Conservation (phyloP, 352 stramenopile genomes). For the Phytophthora vignae region DNA sequence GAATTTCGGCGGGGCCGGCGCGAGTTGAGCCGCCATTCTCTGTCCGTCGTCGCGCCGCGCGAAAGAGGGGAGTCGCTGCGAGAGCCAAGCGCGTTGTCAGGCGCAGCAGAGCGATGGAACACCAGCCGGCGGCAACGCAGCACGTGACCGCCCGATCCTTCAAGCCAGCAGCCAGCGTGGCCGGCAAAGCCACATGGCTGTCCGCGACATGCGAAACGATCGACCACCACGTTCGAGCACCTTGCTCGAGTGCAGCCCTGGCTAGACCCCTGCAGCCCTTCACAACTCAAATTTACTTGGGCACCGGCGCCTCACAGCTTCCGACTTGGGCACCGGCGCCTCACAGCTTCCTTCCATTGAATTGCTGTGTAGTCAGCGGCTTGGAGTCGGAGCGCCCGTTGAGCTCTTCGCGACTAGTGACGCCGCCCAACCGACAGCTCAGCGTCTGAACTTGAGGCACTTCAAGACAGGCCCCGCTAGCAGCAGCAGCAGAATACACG, state of each 20-base stretch:
- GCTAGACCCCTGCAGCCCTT: constrained; percentile 1
- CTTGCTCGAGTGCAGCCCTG: too few relatives aligned
- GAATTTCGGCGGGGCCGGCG: background rate
- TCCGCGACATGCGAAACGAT: constrained; percentile 30
- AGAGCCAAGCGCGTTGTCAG: constrained; percentile 4
- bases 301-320: too few relatives aligned
- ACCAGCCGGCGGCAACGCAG: constrained; percentile 23
- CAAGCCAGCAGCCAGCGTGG: constrained; percentile 4
- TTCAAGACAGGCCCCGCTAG: background rate
- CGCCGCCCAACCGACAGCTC: constrained; percentile 10
- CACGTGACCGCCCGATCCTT: constrained; percentile 26
- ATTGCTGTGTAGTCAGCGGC: constrained; percentile 29
- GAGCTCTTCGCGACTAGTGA: constrained; percentile 15
- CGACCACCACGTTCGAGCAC: constrained; percentile 3
- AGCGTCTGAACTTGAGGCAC: background rate
- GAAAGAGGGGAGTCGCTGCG: constrained; percentile 14
- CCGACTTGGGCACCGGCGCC: too few relatives aligned
- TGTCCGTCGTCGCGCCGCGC: constrained; percentile 19
- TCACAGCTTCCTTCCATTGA: background rate
- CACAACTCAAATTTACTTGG: constrained; percentile 26
- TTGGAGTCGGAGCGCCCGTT: constrained; percentile 22
- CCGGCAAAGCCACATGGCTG: constrained; percentile 18
- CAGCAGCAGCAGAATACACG: too few relatives aligned
- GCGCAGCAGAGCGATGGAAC: constrained; percentile 16
- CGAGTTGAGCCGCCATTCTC: constrained; percentile 22